Evolutionary conservation across 139 green algal genomes (phyloP).

Genomic region (Micromonas pusilla): DNA sequence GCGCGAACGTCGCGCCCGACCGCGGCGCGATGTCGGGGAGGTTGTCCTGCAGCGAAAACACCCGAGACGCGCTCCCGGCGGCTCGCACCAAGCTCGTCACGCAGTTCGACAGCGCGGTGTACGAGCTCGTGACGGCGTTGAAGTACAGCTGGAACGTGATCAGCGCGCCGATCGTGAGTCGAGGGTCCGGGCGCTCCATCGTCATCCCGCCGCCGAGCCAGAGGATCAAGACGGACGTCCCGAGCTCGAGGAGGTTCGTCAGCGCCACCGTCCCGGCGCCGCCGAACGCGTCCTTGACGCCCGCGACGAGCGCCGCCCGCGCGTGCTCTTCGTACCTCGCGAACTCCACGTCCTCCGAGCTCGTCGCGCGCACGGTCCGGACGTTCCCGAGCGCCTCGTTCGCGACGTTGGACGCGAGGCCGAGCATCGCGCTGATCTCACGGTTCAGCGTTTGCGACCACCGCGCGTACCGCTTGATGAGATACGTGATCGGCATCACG

Average conservation of each 20-base stretch:
- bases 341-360: slow-evolving; percentile 41
- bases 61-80: slow-evolving; percentile 39
- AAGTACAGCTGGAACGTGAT: slow-evolving; percentile 46
- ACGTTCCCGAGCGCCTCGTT: slow-evolving; percentile 48
- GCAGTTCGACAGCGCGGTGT: slow-evolving; percentile 34
- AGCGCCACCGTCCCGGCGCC: slow-evolving; percentile 40
- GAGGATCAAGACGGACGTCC: slow-evolving; percentile 43
- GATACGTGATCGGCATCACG: slow-evolving; percentile 44
- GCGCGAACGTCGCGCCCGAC: not conserved
- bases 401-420: slow-evolving; percentile 8
- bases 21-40: slow-evolving; percentile 30
- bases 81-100: slow-evolving; percentile 45
- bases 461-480: slow-evolving; percentile 42
- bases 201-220: slow-evolving; percentile 39
- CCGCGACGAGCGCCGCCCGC: slow-evolving; percentile 34
- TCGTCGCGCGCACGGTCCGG: slow-evolving; percentile 43
- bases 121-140: not conserved
- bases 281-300: slow-evolving; percentile 40
- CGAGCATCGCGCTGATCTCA: slow-evolving; percentile 31
- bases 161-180: slow-evolving; percentile 34
- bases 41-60: slow-evolving; percentile 42
- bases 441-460: slow-evolving; percentile 42
- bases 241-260: slow-evolving; percentile 47
- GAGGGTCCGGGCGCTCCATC: slow-evolving; percentile 22
- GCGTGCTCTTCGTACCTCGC: slow-evolving; percentile 39